Base-by-base conservation (phyloP, 352 stramenopile genomes). In the Phytophthora lateralis region DNA sequence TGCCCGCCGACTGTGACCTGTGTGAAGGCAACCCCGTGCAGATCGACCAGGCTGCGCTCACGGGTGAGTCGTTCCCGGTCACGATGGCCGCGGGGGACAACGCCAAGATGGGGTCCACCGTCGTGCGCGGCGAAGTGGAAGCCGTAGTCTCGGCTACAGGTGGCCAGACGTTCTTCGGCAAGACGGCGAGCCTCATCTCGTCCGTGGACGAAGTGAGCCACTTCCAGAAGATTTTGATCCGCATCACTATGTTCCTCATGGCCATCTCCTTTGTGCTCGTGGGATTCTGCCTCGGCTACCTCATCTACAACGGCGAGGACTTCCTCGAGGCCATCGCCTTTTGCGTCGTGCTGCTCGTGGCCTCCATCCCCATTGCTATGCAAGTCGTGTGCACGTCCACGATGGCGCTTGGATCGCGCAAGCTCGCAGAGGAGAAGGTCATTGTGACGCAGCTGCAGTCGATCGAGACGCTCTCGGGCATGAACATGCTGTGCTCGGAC, bases 401-500 rank as follows among this genome's bases (percentile, higher is more conserved):
- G 4, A 87, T 98, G 66, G 93, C 93, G 8, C 75, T 98, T 30
- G 96, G 96, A 20, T 96, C 93, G 5, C 84, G 88, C 55, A 90
- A 91, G 43, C 81, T 98, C 0, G 77, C 85, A 0, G 80, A 97
- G 21, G 81, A 98, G 44, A 97, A 97, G 68, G 92, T 97, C 45
- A 96, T 98, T 55, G 85, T 98, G 8, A 95, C 90, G 1, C 80
- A 96, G 41, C 59, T 98, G 15, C 85, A 90, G 45, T 88, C 94
- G 0, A 96, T 98, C 60, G 90, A 98, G 55, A 94, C 95, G 10
- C 80, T 98, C 26, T 93, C 93, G 24, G 75, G 80, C 18, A 97
- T 98, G 87, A 89, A 90, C 68, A 90, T 98, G 69, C 77, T 99
- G 14, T 99, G 94, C 75, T 97, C 87, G 20, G 97, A 99, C 78